Evolutionary conservation across 225 moss, liverwort and hornwort genomes (phyloP), one percentile per base, ranked within the genome.

Genomic region (Ulota crispa): DNA sequence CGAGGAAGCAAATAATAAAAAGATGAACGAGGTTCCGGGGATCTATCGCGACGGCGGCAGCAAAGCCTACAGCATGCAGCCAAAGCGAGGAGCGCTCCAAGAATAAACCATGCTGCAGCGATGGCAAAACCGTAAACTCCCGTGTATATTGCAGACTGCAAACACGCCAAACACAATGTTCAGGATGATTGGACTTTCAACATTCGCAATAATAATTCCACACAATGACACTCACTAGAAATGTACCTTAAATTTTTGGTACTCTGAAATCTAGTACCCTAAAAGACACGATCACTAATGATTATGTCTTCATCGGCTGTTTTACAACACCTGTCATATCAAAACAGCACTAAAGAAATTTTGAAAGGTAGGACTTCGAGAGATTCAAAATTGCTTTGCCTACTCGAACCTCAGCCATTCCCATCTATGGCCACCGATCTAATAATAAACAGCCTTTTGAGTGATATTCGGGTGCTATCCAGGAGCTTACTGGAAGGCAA

Each of bases 111-210:
- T 60, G 85, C 88, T 41, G 80, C 90, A 43, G 78, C 92, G 32
- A 95, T 87, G 2, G 90, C 90, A 72, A 68, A 95, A 9, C 93
- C 94, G 12, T 86, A 87, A 14, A 95, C 77, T 68, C 94, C 94
- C 39, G 93, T 92, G 70, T 87, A 92, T 16, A 82, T 83, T 59
- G 92, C 90, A 21, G 94, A 95, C 93, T 95, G 93, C 89, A 80
- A 30, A 43, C 81, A 74, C 6, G 34, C 8, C 34, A 11, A 3
- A 15, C 37, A 69, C 27, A 8, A 0, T 20, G 15, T 56, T 68
- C 14, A 9, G 1, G 3, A 23, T 31, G 23, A 14, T 3, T 1
- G 0, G 55, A 14, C 1, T 45, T 45, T 1, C 45, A 45, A 14
- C 45, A 45, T 45, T 45, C 14, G 45, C 45, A 45, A 10, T 26